Percentiles rank a stretch among this genome's conserved stretches.
These are phyloP conservation scores for Skeletonema potamos DNA, from an alignment of 108 stramenopile genomes.

Conservation along the genomic window DNA sequence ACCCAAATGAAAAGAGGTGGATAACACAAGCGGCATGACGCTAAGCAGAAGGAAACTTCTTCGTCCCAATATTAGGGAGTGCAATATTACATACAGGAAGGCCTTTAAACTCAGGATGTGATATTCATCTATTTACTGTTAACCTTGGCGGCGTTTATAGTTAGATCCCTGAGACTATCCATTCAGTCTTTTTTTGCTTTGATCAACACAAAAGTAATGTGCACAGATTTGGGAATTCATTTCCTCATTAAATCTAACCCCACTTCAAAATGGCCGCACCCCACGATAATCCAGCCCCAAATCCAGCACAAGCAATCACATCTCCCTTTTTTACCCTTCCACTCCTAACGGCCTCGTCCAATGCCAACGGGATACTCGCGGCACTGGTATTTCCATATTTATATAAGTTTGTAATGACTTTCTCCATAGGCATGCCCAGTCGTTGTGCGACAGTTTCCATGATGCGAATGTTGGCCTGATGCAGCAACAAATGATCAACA, in stretches of 20 bases:
- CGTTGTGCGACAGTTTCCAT: conserved; percentile 94
- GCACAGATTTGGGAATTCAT: neutral
- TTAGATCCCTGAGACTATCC: neutral
- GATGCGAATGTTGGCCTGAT: conserved; percentile 98
- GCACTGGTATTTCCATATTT: conserved; percentile 96
- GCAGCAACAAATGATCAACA: conserved; percentile 92
- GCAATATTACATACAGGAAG: no score
- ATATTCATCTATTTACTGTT: neutral
- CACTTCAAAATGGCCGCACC: conserved; percentile 94
- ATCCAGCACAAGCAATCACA: conserved; percentile 96
- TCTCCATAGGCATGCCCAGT: conserved; percentile 90
- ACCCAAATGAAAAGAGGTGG: no score
- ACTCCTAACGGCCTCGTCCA: conserved; percentile 90
- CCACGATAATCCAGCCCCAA: conserved; percentile 97
- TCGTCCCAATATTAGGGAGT: no score
- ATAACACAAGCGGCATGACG: no score
- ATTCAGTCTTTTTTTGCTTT: neutral
- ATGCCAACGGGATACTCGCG: conserved; percentile 91
- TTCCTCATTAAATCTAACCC: conserved; percentile 42
- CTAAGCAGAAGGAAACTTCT: no score
- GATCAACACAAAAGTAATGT: neutral
- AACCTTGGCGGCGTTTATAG: neutral
- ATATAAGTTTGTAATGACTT: conserved; percentile 89
- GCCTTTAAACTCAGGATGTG: neutral
- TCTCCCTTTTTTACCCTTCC: conserved; percentile 96